Evolutionary conservation across 345 rosid species (phyloP), one percentile per base, ranked within the genome.

Genomic region (Syzygium aqueum): DNA sequence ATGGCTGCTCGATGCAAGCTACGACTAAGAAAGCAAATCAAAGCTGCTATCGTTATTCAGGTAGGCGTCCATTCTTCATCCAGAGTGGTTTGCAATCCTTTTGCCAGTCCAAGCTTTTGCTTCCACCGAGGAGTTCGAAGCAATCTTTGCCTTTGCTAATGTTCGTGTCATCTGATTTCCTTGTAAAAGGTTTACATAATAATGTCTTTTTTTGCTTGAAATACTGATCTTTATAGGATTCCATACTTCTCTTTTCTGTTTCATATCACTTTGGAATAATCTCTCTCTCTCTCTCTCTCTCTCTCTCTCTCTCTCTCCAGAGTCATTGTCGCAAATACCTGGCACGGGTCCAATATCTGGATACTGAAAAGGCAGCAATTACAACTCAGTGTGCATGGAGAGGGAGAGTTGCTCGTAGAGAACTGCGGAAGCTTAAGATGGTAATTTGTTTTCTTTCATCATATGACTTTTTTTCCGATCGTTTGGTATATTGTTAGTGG

Each of bases 351-450:
- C 95, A 90, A 88, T 96, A 92, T 90, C 85, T 87, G 87, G 91
- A 91, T 90, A 88, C 94, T 88, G 96, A 90, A 93, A 95, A 93
- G 92, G 99, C 98, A 25, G 97, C 96, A 85, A 92, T 96, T 87
- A 87, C 93, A 65, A 96, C 96, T 83, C 99, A 96, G 89, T 94
- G 97, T 91, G 98, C 98, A 86, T 98, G 99, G 99, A 95, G 98
- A 94, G 97, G 98, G 89, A 95, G 86, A 89, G 95, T 94, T 94
- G 99, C 98, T 54, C 97, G 97, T 80, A 93, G 88, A 92, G 99
- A 98, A 93, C 93, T 98, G 88, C 91, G 90, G 89, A 94, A 92
- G 86, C 99, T 97, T 91, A 97, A 97, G 95, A 95, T 94, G 99
- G 99, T 94, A 85, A 95, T 84, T 40, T 86, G 84, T 87, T 84